Conservation (phyloP, 176 grass and related monocot genomes). For the Lolium rigidum region DNA sequence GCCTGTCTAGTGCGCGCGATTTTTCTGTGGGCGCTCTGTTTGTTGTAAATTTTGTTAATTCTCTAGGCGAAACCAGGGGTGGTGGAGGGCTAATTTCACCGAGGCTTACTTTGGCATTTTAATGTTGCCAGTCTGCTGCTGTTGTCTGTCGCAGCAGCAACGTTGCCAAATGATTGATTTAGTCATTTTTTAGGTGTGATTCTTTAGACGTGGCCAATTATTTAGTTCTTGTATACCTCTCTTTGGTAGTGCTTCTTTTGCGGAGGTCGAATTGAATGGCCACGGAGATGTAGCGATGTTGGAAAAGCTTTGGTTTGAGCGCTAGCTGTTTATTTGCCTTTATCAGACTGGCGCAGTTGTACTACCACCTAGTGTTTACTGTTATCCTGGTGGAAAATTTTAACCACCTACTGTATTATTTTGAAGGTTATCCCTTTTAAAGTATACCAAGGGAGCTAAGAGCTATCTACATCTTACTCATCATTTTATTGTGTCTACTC, state of each 20-base stretch:
- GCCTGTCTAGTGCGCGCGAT: no score
- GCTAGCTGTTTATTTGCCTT: background rate
- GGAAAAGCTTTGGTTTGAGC: background rate
- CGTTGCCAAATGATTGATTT: background rate
- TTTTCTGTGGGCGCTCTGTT: no score
- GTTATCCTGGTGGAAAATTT: background rate
- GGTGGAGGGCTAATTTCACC: background rate
- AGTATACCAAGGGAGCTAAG: background rate
- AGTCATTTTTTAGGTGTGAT: background rate
- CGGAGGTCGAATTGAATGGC: background rate
- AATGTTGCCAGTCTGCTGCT: background rate
- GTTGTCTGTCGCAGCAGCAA: background rate
- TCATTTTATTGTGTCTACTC: background rate
- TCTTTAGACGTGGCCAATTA: no score
- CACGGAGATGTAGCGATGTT: background rate
- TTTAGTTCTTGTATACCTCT: no score
- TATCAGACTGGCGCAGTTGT: background rate
- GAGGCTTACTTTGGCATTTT: conserved; percentile 5
- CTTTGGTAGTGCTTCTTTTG: no score
- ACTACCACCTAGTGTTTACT: no score
- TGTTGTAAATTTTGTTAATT: no score
- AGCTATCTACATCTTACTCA: background rate
- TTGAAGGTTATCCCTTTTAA: background rate
- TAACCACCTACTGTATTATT: background rate
- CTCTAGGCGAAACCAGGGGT: background rate